A percentile compares a stretch with the other conserved stretches of the same genome.
These are phyloP conservation scores for Colletotrichum salicis DNA, from an alignment of 2,329 filamentous ascomycete genomes.

Conservation along the genomic window DNA sequence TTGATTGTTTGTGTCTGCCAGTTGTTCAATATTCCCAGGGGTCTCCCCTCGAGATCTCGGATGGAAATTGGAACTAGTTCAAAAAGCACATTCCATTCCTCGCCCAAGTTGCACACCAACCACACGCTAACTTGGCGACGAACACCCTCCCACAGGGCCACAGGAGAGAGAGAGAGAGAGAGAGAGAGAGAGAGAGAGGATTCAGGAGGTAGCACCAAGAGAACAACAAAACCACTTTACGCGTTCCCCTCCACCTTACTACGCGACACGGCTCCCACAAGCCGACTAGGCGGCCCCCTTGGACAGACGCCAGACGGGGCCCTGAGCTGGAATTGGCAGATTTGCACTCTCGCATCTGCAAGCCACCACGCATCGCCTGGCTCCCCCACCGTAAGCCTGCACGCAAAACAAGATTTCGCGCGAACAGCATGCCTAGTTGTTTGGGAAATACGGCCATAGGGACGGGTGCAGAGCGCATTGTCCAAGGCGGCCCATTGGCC, in stretches of 20 bases:
- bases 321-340: slow-evolving; percentile 9
- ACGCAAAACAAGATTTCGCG: slow-evolving; percentile 35
- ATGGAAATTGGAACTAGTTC: slow-evolving; percentile 28
- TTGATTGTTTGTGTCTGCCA: slow-evolving; percentile 35
- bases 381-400: slow-evolving; percentile 30
- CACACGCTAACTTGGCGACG: slow-evolving; percentile 4
- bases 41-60: slow-evolving; percentile 33
- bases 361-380: slow-evolving; percentile 30
- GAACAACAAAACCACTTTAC: slow-evolving; percentile 33
- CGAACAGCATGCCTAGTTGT: slow-evolving; percentile 25
- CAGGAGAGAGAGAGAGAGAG: no score
- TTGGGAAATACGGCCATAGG: slow-evolving; percentile 9
- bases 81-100: slow-evolving; percentile 19
- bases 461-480: background rate
- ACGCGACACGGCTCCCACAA: slow-evolving; percentile 28
- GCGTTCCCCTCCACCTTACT: slow-evolving; percentile 16
- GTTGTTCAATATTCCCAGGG: slow-evolving; percentile 34
- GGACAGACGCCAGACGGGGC: background rate
- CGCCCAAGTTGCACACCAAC: slow-evolving; percentile 23
- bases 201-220: background rate
- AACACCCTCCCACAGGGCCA: background rate
- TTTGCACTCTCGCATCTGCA: slow-evolving; percentile 35
- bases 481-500: background rate
- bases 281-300: slow-evolving; percentile 24
- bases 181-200: no score